Base-by-base conservation (phyloP, 495 filamentous ascomycete genomes). In the Aspergillus baeticus region DNA sequence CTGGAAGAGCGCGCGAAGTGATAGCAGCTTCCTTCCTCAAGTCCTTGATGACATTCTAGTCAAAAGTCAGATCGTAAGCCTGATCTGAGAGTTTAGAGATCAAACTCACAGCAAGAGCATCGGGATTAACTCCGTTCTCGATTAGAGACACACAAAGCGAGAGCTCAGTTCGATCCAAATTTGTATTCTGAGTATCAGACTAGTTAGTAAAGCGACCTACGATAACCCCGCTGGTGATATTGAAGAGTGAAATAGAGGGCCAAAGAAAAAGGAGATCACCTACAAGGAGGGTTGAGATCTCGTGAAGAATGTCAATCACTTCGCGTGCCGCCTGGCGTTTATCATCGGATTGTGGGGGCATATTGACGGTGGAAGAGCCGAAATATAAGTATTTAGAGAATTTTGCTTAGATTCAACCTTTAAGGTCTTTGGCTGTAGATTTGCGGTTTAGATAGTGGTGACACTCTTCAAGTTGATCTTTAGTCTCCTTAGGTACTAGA, bases 101-200 rank as follows among this genome's bases (percentile, higher is more conserved):
- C 21, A 39, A 57, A 63, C 58, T 78, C 87, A 97, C 94, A 31
- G 93, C 93, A 13, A 98, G 76, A 8, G 92, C 95, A 68, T 98
- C 94, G 6, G 94, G 94, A 71, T 95, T 96, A 10, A 97, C 90
- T 6, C 95, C 95, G 70, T 97, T 97, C 73, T 98, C 94, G 58
- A 98, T 91, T 64, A 98, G 81, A 39, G 91, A 96, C 51, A 98
- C 93, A 66, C 94, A 98, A 51, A 95, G 86, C 8, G 92, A 96
- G 11, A 98, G 81, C 8, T 91, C 90, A 35, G 89, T 87, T 17
- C 94, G 84, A 70, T 96, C 91, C 29, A 98, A 84, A 60, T 94
- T 80, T 31, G 92, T 96, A 69, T 98, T 96, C 94, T 59, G 43
- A 22, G 11, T 21, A 11, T 29, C 42, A 2, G n/a, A 13, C 15